Base-by-base conservation (phyloP, 2,329 filamentous ascomycete species). In the Penicillium sp. region DNA sequence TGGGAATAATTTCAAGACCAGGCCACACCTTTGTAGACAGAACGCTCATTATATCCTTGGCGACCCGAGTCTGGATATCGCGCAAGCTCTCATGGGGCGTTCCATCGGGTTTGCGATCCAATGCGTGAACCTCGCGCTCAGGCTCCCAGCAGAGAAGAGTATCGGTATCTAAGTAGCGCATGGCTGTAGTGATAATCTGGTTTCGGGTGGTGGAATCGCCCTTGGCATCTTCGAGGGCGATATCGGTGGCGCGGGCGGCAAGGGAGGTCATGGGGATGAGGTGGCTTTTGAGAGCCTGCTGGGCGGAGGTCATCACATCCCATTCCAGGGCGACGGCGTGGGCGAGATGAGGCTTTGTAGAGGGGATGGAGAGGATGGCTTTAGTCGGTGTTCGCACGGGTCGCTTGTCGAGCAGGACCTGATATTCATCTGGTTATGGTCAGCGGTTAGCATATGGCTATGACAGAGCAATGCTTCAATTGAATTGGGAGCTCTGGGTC, bases 151-250 rank as follows among this genome's bases (percentile, higher is more conserved):
- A 97, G 1, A 99, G 84, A 34, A 97, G 77, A 0, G 90, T 92
- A 75, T 99, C 94, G 1, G 94, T 97, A 65, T 92, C 87, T 24
- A 99, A 82, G 73, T 97, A 97, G 44, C 88, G 84, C 81, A 97
- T 83, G 48, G 94, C 76, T 59, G 85, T 87, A 16, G 77, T 79
- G 14, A 88, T 77, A 44, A 97, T 86, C 39, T 82, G 77, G 0
- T 81, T 70, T 34, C 92, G 82, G 36, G 88, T 80, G 22, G 79
- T 77, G 14, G 66, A 70, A 38, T 78, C 72, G 3, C 78, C 79
- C 9, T 73, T 60, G 0, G 70, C 70, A 61, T 96, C 90, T 62
- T 91, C 88, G 18, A 80, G 80, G 45, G 79, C 80, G 51, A 97
- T 89, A 69, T 97, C 93, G 29, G 93, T 74, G 0, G 92, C 93